Evolutionary conservation across 768 basidiomycete species (phyloP).

Genomic region (Cyathus striatus): DNA sequence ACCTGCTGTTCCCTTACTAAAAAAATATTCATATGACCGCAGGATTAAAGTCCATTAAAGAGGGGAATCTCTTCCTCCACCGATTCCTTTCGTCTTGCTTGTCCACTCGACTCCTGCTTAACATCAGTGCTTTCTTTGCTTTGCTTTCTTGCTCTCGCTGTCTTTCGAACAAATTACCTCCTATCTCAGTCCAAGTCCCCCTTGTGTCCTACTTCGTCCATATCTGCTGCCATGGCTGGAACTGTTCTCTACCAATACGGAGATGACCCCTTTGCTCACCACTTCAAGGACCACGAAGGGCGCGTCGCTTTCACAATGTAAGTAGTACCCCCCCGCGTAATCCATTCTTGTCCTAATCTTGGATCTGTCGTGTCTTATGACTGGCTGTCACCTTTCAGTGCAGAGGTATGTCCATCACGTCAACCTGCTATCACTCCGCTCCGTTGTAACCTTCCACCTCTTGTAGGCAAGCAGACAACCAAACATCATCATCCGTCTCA

Average conservation of each 20-base stretch:
- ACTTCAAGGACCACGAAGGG: conserved; percentile 60
- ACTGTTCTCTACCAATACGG: conserved; percentile 56
- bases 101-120: background rate
- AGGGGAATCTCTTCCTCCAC: background rate
- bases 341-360: too few species aligned
- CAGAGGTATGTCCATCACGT: conserved; percentile 9
- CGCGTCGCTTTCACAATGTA: conserved; percentile 67
- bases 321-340: conserved; percentile 20
- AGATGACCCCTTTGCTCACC: conserved; percentile 54
- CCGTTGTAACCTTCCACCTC: conserved; percentile 9
- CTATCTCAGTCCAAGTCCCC: background rate
- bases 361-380: background rate
- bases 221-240: background rate
- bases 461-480: conserved; percentile 49
- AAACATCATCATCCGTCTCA: conserved; percentile 59
- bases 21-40: too few species aligned
- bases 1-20: background rate
- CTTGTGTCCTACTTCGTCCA: background rate
- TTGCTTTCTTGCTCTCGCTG: too few species aligned
- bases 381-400: conserved; percentile 3
- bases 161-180: background rate
- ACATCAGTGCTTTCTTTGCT: background rate
- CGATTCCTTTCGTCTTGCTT: background rate
- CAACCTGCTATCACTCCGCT: conserved; percentile 2
- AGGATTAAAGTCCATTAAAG: too few species aligned